Evolutionary conservation across 441 rosid species (phyloP).

Genomic region (Viola pubescens): DNA sequence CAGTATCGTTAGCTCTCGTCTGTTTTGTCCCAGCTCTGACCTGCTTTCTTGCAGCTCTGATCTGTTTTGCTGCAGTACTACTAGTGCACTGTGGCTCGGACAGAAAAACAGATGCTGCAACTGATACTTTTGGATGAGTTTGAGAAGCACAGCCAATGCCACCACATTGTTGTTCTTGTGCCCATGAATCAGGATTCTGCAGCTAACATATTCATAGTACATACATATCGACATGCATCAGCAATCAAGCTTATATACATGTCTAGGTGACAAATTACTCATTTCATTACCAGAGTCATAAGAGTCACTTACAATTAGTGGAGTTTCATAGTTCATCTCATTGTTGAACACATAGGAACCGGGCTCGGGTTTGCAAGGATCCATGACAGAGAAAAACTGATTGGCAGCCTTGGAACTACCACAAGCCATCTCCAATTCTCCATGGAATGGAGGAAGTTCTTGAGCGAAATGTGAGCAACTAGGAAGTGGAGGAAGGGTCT

Average conservation of each 20-base stretch:
- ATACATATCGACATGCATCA: not conserved
- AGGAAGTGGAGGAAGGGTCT: slow-evolving; percentile 20
- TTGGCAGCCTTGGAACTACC: slow-evolving; percentile 12
- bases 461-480: slow-evolving; percentile 8
- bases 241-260: not conserved
- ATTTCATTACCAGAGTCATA: slow-evolving; percentile 16
- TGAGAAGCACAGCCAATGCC: slow-evolving; percentile 11
- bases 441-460: slow-evolving; percentile 12
- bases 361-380: slow-evolving; percentile 18
- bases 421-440: slow-evolving; percentile 14
- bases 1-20: slow-evolving; percentile 15
- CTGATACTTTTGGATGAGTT: slow-evolving; percentile 19
- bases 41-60: slow-evolving; percentile 4
- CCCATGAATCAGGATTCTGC: slow-evolving; percentile 21
- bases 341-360: slow-evolving; percentile 12
- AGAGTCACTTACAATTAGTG: slow-evolving; percentile 10
- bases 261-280: slow-evolving; percentile 10
- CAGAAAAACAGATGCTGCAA: slow-evolving; percentile 19
- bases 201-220: slow-evolving; percentile 16
- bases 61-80: slow-evolving; percentile 10
- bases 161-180: slow-evolving; percentile 13
- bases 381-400: slow-evolving; percentile 15
- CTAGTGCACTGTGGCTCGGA: slow-evolving; percentile 7
- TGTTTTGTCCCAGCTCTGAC: slow-evolving; percentile 8
- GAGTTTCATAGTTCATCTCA: slow-evolving; percentile 12